Base-by-base conservation (phyloP, 176 grass and related monocot genomes). In the Rhynchospora pubera region DNA sequence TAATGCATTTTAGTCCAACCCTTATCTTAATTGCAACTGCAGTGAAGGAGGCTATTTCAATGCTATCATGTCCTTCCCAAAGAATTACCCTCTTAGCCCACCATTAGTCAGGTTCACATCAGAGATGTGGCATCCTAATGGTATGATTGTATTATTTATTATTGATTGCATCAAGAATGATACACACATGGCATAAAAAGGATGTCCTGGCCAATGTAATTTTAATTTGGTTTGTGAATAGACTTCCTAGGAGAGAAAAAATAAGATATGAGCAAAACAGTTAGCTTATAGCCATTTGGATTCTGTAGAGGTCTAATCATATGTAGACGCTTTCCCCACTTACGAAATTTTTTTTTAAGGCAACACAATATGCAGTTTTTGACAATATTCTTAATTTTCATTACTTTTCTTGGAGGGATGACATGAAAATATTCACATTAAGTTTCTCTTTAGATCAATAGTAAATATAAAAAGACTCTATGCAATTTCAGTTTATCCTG, bases 401-500 rank as follows among this genome's bases (percentile, higher is more conserved):
- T 11, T 46, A 71, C 16, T 45, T 71, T 42, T 71, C 43, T 5
- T 12, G 16, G 1, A 65, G 32, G 0, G 9, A 70, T 70, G 66
- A 9, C 39, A 21, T 71, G 67, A 47, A 71, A 47, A 5, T 71
- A n/a, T 72, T 71, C 44, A 3, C 19, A 50, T 72, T 47, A 2
- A 50, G 9, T 48, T 21, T 72, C 44, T 72, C 42, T 4, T 72
- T 48, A 72, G 8, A 48, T 48, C 18, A 48, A 72, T 48, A 45
- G 68, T 23, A 48, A 48, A 13, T 71, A 16, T 48, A 48, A 44
- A 39, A 72, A 12, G 68, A 21, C 48, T 7, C 5, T 15, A 18
- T 42, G 3, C 30, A 32, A 57, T 56, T 57, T 32, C 55, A 97
- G 94, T 97, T 59, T 97, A 97, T 83, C 85, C 91, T 62, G 94